Evolutionary conservation across 352 stramenopile genomes (phyloP), one percentile per base, ranked within the genome.

Genomic region (Globisporangium spinosum): DNA sequence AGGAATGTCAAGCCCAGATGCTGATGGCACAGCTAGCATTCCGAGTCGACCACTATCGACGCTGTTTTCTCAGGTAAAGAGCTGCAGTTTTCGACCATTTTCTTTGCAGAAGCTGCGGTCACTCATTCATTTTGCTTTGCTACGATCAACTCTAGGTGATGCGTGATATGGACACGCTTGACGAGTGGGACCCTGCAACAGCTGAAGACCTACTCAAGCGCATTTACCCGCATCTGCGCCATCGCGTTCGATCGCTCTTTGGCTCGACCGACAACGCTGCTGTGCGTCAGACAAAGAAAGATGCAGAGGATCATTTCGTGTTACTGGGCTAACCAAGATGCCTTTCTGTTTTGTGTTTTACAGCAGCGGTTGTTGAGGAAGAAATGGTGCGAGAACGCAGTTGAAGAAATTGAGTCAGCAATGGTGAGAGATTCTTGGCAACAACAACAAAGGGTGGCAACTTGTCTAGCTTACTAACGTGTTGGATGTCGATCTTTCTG

Each of bases 121-220:
- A 9, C 6, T 23, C 43, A 51, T 51, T 51, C 17, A 20, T 51
- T 51, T 51, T 8, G 4, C 29, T 32, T 32, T 8, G 29, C 29
- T 32, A 13, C 43, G 22, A 2, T 51, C 5, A 2, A 25, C 17
- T 61, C 7, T 32, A 71, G 66, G 51, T 71, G 1, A 71, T 71
- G 66, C 59, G 27, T 15, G 66, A 71, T n/a, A 67, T 71, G 66
- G 32, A 71, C 51, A 67, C 32, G 22, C 53, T 71, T 20, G 66
- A 67, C 34, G 59, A 71, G 51, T 71, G 66, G 66, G 59, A 71
- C 25, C 58, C 66, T 12, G 66, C 62, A 15, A n/a, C 49, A 10
- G 20, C 10, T 5, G 59, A 67, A 34, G 34, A 71, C n/a, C n/a
- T 71, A 17, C 59, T 71, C 25, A 62, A 62, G 59, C 43, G 66